Conservation (phyloP, 768 basidiomycete species). For the Pisolithus tinctorius region DNA sequence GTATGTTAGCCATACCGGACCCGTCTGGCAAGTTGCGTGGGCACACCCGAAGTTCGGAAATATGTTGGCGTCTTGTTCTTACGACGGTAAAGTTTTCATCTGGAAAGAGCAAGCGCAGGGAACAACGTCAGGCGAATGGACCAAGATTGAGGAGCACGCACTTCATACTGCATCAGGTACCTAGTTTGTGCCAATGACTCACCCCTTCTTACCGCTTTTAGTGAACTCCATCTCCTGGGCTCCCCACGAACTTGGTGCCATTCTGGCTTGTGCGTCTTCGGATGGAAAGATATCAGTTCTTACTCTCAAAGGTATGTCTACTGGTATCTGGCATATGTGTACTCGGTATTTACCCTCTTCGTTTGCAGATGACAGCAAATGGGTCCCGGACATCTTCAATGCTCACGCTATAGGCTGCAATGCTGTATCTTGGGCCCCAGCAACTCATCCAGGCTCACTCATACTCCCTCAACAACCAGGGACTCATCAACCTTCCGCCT, state of each 20-base stretch:
- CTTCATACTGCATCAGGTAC: conserved; percentile 90
- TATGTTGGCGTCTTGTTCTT: conserved; percentile 96
- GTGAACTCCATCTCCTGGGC: conserved; percentile 99
- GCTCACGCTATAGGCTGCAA: conserved; percentile 97
- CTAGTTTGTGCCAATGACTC: conserved; percentile 12
- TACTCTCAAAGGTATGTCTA: conserved; percentile 85
- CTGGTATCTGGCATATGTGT: not conserved
- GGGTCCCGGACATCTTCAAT: conserved; percentile 91
- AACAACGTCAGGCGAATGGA: conserved; percentile 62
- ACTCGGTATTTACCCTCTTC: not conserved
- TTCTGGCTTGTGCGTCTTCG: conserved; percentile 93
- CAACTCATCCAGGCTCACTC: conserved; percentile 78
- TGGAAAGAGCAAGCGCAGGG: conserved; percentile 83
- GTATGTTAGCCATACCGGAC: conserved; percentile 76
- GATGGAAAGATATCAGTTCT: conserved; percentile 96
- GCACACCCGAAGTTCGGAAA: conserved; percentile 96
- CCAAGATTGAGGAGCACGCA: conserved; percentile 92
- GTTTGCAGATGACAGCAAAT: conserved; percentile 83
- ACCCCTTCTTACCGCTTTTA: conserved; percentile 21
- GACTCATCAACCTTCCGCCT: conserved; percentile 40
- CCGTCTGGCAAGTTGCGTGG: conserved; percentile 98
- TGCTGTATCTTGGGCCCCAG: conserved; percentile 96
- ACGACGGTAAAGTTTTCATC: conserved; percentile 96
- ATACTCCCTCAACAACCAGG: conserved; percentile 58
- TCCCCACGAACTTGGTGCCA: conserved; percentile 96